These are phyloP conservation scores for Lactuca sativa DNA, from an alignment of 129 eudicot genomes.

Conservation along the genomic window DNA sequence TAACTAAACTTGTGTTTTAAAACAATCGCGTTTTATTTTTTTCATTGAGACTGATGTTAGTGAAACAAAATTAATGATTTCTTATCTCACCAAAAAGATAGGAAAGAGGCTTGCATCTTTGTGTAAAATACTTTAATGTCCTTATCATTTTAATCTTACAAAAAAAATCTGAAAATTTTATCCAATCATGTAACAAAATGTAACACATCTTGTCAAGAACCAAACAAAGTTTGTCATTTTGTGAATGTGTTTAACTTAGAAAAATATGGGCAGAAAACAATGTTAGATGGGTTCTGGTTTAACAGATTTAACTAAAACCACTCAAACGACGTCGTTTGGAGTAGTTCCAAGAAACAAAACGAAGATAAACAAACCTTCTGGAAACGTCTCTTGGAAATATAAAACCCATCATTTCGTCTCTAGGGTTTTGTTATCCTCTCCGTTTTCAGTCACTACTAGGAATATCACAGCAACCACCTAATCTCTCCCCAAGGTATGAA, in stretches of 20 bases:
- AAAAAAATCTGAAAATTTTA: no score
- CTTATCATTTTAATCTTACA: no score
- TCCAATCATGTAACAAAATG: no score
- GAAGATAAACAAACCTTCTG: conserved; percentile 34
- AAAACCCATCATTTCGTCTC: conserved; percentile 21
- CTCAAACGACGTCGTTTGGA: conserved; percentile 20
- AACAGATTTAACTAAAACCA: neutral
- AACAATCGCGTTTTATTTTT: no score
- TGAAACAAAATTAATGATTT: no score
- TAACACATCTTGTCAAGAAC: no score
- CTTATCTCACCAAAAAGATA: no score
- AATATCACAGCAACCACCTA: conserved; percentile 10
- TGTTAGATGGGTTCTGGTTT: neutral
- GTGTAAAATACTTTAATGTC: no score
- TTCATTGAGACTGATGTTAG: no score
- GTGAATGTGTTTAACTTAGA: neutral
- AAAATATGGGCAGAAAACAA: neutral
- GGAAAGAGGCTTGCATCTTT: no score
- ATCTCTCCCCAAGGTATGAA: conserved; percentile 12
- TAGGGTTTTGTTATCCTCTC: conserved; percentile 60
- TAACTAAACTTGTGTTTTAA: neutral
- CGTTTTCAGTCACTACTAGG: conserved; percentile 5
- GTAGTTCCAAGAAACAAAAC: neutral
- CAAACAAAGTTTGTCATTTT: no score
- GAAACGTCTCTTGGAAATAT: conserved; percentile 44